Base-by-base conservation (phyloP, 495 filamentous ascomycete genomes). In the Penicillium soppii region DNA sequence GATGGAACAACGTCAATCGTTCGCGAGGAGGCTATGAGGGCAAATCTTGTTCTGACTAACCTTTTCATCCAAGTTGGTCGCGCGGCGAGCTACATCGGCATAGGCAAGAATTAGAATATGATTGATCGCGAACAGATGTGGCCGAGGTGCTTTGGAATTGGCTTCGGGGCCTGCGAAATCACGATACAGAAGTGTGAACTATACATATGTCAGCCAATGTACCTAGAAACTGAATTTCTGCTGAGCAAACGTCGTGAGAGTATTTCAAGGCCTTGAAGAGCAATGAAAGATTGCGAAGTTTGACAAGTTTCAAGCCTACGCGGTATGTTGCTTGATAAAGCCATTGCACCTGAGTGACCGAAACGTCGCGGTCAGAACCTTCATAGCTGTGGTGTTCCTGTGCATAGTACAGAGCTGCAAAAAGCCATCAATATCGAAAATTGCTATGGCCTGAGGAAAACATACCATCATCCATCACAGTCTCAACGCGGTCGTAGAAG, bases 181-280 rank as follows among this genome's bases (percentile, higher is more conserved):
- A n/a, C 44, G 44, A 36, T 36, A 47, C 3, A 17, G 29, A 13
- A 36, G n/a, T 7, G 44, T 32, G 35, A 47, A 47, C 44, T 47
- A 10, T 17, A n/a, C 7, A 10, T 1, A 37, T 17, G 21, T 47
- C 19, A 37, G 21, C 7, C 21, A 23, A 23, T 3, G 15, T 35
- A 7, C 0, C n/a, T n/a, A n/a, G n/a, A 13, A 2, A 26, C 1
- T 15, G 20, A 10, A 16, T 33, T 4, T 4, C 12, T 16, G 7
- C 13, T 9, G 1, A 45, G n/a, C 44, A 26, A 25, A 47, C 44
- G 7, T 47, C 8, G 22, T 15, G 22, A 9, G 44, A 47, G 32
- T 47, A 26, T 13, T 19, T 12, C 3, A 47, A 22, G 20, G 20
- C 21, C 29, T n/a, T 32, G 29, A 3, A 32, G 29, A 5, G 29